Evolutionary conservation across 2,329 filamentous ascomycete species (phyloP).

Genomic region (Curvularia eragrostidis): DNA sequence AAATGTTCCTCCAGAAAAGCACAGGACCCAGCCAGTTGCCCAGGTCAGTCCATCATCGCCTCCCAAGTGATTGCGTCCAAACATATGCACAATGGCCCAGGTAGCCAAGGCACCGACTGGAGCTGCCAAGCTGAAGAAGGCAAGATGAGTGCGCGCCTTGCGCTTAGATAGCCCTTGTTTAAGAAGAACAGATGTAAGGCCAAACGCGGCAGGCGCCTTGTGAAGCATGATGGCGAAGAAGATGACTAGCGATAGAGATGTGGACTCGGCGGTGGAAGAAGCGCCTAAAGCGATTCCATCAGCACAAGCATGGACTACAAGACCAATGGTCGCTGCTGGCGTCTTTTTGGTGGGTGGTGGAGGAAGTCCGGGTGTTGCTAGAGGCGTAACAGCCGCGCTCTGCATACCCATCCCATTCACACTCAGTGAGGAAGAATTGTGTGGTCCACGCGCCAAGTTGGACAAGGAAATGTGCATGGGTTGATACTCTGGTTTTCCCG

Average conservation of each 20-base stretch:
- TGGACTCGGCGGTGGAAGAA: slow-evolving; percentile 69
- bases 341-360: slow-evolving; percentile 37
- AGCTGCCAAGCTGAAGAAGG: slow-evolving; percentile 90
- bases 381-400: slow-evolving; percentile 33
- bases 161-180: slow-evolving; percentile 92
- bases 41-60: slow-evolving; percentile 72
- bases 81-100: slow-evolving; percentile 77
- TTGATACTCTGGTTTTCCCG: slow-evolving; percentile 67
- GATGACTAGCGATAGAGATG: slow-evolving; percentile 80
- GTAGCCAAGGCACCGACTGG: slow-evolving; percentile 85
- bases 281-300: slow-evolving; percentile 97
- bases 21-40: slow-evolving; percentile 88
- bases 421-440: slow-evolving; percentile 49
- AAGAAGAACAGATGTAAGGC: slow-evolving; percentile 85
- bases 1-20: slow-evolving; percentile 97
- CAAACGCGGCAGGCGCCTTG: slow-evolving; percentile 95
- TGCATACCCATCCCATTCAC: slow-evolving; percentile 40
- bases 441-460: slow-evolving; percentile 68
- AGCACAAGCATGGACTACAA: slow-evolving; percentile 95
- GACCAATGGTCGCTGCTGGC: slow-evolving; percentile 73
- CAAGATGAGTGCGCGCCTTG: slow-evolving; percentile 79
- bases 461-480: slow-evolving; percentile 89
- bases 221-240: slow-evolving; percentile 98
- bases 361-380: slow-evolving; percentile 48
- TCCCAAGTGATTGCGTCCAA: slow-evolving; percentile 67